Evolutionary conservation across 2,329 filamentous ascomycete genomes (phyloP), one percentile per base, ranked within the genome.

Genomic region (Apiospora hydei): DNA sequence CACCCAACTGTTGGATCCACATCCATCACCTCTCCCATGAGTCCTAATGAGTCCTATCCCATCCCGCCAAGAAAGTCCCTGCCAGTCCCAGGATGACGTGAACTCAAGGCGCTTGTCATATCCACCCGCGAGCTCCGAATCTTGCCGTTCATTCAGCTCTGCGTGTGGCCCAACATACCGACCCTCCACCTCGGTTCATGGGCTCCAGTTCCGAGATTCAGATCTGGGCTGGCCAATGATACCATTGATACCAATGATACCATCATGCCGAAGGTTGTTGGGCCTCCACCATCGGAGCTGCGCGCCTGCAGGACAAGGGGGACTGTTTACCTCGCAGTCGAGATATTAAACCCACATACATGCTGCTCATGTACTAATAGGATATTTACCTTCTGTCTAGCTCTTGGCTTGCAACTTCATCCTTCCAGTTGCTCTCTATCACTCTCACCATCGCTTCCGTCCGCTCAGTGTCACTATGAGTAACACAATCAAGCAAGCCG

Each of bases 401-500:
- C 34, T 41, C 57, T 64, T 64, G 57, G 57, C 57, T 38, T 64
- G 34, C 34, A 41, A 41, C 57, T 41, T 41, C 18, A 41, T 64
- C 57, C 57, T 24, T 13, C 34, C 34, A 64, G 21, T 10, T 41
- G 30, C 57, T n/a, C 30, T 64, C 18, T 64, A 8, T 21, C 30
- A 11, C 53, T n/a, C 30, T 21, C 53, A 61, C 11, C 30, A 64
- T 41, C 57, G 57, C 57, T 41, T 64, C 57, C 57, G 57, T 64
- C 57, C 57, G 57, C 57, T 64, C 57, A 4, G 57, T 64, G 57
- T 64, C 57, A 64, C 24, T 26, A 69, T 69, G 68, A 69, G 68
- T 51, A 69, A 69, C 68, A 38, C 68, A 18, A 69, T 69, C 47
- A 69, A 69, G 49, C 68, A 69, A 53, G 68, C 68, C 3, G 68